Conservation (phyloP, 148 eudicot genomes). For the Mesembryanthemum crystallinum region DNA sequence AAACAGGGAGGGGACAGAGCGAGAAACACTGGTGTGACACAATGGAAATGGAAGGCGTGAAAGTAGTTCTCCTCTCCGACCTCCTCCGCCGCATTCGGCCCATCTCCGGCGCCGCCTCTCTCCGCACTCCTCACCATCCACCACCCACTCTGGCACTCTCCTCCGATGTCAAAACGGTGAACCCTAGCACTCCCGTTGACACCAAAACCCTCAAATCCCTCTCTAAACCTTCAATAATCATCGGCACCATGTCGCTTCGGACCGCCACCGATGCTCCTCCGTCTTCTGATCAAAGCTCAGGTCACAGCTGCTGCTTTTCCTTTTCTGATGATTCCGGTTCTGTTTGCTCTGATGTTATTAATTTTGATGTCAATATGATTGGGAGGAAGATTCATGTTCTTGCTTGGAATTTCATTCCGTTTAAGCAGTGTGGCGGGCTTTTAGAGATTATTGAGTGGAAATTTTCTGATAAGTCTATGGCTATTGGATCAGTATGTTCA, state of each 20-base stretch:
- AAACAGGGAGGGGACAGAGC: background rate
- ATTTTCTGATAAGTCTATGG: slow-evolving; percentile 5
- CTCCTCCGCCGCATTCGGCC: slow-evolving; percentile 55
- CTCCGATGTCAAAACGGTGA: slow-evolving; percentile 12
- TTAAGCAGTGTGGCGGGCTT: slow-evolving; percentile 46
- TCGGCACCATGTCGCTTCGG: slow-evolving; percentile 46
- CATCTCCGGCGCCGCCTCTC: slow-evolving; percentile 52
- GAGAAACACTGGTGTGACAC: background rate
- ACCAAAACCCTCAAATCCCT: slow-evolving; percentile 43
- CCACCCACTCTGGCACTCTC: slow-evolving; percentile 10
- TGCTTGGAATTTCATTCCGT: slow-evolving; percentile 82
- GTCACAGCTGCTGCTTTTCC: slow-evolving; percentile 55
- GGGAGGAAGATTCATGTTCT: slow-evolving; percentile 44
- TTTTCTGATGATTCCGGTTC: slow-evolving; percentile 54
- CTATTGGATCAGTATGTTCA: slow-evolving; percentile 14
- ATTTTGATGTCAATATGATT: slow-evolving; percentile 42
- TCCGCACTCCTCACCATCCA: slow-evolving; percentile 20
- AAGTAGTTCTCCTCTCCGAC: slow-evolving; percentile 39
- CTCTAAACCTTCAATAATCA: slow-evolving; percentile 37
- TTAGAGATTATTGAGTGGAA: slow-evolving; percentile 72
- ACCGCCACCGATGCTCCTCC: slow-evolving; percentile 24
- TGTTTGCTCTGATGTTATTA: slow-evolving; percentile 64
- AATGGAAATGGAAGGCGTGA: slow-evolving; percentile 25
- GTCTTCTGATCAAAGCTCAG: slow-evolving; percentile 21
- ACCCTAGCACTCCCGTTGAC: slow-evolving; percentile 18